Evolutionary conservation across 2,329 filamentous ascomycete species (phyloP).

Genomic region (Hypoxylon sp.): DNA sequence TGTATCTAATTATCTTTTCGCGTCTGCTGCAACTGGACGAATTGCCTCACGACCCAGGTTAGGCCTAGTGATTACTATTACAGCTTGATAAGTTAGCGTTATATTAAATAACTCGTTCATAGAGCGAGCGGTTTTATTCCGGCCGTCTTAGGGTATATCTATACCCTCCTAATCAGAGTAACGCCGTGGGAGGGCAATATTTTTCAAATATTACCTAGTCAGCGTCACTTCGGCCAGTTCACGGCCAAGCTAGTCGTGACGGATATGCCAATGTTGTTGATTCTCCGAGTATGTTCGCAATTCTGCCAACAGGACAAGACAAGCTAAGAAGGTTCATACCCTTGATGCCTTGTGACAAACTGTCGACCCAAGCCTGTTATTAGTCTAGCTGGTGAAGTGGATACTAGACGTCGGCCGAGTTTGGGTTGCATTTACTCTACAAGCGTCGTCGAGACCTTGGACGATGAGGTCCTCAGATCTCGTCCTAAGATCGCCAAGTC

Average conservation of each 20-base stretch:
- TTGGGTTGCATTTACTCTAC: constrained; percentile 13
- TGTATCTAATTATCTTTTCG: not conserved
- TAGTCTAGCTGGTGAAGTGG: constrained; percentile 10
- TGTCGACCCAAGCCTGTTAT: constrained; percentile 10
- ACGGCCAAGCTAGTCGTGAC: constrained; percentile 16
- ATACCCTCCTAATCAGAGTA: constrained; percentile 3
- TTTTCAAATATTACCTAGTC: constrained; percentile 7
- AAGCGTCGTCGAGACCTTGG: constrained; percentile 15
- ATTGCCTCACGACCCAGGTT: not conserved
- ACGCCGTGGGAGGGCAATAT: constrained; percentile 1
- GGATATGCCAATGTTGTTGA: not conserved
- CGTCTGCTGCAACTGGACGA: not conserved
- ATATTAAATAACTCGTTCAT: constrained; percentile 1
- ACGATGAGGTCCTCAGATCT: constrained; percentile 7
- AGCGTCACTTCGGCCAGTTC: constrained; percentile 29
- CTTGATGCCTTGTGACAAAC: not conserved
- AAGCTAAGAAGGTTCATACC: constrained; percentile 3
- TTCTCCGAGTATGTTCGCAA: constrained; percentile 7
- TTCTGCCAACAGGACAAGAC: constrained; percentile 8
- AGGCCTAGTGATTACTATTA: constrained; percentile 8
- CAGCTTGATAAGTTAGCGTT: constrained; percentile 5
- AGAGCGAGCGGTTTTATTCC: constrained; percentile 27
- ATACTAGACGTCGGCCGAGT: constrained; percentile 1
- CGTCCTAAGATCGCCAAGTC: constrained; percentile 11
- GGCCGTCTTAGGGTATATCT: constrained; percentile 4